Conservation (phyloP, 148 eudicot species). For the Agrostemma githago region DNA sequence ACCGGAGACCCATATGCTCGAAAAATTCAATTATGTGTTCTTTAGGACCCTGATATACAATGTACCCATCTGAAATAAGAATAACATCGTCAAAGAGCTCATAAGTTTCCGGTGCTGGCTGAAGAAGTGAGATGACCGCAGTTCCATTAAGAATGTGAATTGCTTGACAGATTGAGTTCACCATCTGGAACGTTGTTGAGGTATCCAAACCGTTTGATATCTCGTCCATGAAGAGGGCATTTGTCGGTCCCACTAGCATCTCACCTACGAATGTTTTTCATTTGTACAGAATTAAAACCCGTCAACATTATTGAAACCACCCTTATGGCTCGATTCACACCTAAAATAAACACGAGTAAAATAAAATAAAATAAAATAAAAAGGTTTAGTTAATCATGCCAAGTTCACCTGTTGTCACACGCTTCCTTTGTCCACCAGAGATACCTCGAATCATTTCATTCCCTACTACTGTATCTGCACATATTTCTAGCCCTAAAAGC, state of each 20-base stretch:
- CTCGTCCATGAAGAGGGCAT: conserved; percentile 52
- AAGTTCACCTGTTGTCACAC: conserved; percentile 37
- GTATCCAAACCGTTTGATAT: conserved; percentile 55
- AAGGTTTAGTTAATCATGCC: neutral
- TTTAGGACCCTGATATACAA: conserved; percentile 47
- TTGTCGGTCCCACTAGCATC: conserved; percentile 51
- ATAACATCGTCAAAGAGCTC: conserved; percentile 50
- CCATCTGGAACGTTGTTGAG: conserved; percentile 48
- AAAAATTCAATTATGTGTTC: conserved; percentile 46
- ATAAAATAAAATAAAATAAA: too few species aligned
- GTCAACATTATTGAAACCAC: neutral
- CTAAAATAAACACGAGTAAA: neutral
- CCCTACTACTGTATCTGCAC: conserved; percentile 42
- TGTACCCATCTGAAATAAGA: conserved; percentile 44
- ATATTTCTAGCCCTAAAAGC: conserved; percentile 41
- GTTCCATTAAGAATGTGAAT: conserved; percentile 44
- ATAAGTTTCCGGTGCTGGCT: conserved; percentile 53
- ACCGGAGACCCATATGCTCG: conserved; percentile 41
- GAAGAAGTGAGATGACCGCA: conserved; percentile 41
- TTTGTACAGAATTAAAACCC: neutral
- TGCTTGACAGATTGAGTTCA: conserved; percentile 37
- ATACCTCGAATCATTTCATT: conserved; percentile 43
- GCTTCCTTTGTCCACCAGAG: conserved; percentile 49
- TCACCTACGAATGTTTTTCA: too few species aligned
- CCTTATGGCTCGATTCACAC: neutral